phyloP scores from a whole-genome alignment of 176 grass and related monocot genomes.

The Neostapfia colusana region DNA sequence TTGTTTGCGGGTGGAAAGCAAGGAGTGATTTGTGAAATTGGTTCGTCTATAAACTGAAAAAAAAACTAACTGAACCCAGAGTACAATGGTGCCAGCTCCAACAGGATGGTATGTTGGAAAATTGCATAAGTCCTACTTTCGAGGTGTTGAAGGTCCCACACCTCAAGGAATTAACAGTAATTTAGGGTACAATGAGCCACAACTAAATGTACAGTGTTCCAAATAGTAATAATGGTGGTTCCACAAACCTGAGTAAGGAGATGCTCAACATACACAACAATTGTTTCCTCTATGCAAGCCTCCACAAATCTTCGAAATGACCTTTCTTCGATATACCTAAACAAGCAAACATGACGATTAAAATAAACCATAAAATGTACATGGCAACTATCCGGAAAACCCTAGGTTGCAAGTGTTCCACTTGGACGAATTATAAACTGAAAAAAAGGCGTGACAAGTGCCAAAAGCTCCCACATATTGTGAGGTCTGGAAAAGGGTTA shows the following conservation, averaged over 20 bases:
- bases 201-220: background rate
- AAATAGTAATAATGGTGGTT: slow-evolving; percentile 26
- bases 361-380: slow-evolving; percentile 23
- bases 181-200: slow-evolving; percentile 9
- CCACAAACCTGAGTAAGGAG: slow-evolving; percentile 82
- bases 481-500: no score
- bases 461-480: no score
- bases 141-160: background rate
- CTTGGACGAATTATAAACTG: slow-evolving; percentile 2
- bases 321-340: slow-evolving; percentile 96
- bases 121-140: slow-evolving; percentile 7
- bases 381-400: slow-evolving; percentile 16
- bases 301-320: slow-evolving; percentile 96
- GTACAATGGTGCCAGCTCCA: slow-evolving; percentile 1
- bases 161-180: background rate
- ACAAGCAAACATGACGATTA: slow-evolving; percentile 25
- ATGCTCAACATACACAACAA: slow-evolving; percentile 92
- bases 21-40: slow-evolving; percentile 13
- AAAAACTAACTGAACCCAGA: slow-evolving; percentile 24
- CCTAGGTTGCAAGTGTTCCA: background rate
- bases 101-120: slow-evolving; percentile 19
- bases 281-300: slow-evolving; percentile 92
- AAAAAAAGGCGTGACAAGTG: no score
- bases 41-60: slow-evolving; percentile 10
- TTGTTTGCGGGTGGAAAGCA: background rate